Base-by-base conservation (phyloP, 768 basidiomycete species). In the Leccinellum albellum region DNA sequence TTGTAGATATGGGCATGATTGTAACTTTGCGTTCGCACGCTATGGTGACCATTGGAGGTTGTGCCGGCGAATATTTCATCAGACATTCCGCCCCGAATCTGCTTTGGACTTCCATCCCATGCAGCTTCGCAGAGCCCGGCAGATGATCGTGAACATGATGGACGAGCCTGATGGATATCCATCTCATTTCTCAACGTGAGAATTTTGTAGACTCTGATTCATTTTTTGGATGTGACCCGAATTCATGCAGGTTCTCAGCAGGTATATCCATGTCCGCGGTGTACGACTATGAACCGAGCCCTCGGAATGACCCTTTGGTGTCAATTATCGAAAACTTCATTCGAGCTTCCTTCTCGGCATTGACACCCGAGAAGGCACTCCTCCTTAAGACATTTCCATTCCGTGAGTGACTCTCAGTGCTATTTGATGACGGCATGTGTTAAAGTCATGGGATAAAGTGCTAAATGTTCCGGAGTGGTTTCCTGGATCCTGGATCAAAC, bases 341-440 rank as follows among this genome's bases (percentile, higher is more conserved):
- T n/a, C 8, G 8, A 28, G 33, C 17, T n/a, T 28, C 49, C 8
- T 0, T 33, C 9, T 21, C 44, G 2, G 60, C n/a, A 21, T 42
- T 59, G 29, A 23, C 31, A 1, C 23, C 54, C 1, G 50, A 40
- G 35, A 59, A 48, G 24, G 35, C 50, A 2, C 24, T 57, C 28
- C 48, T 62, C 13, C 15, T 61, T 4, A 51, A 60, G 24, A 47
- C 9, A 14, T 47, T 47, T 26, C 46, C 46, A 26, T 47, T 47
- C 17, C 17, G 46, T 47, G 32, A 69, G 69, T 70, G 26, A 57
- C n/a, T 26, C 26, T 26, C 14, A 10, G 5, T 10, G 26, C 20
- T 15, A 29, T n/a, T 26, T 7, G n/a, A 3, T n/a, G 17, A 12
- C 8, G 61, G 13, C 33, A 64, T 47, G 20, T 66, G 17, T 26